Conservation (phyloP, 1,139 yeast species). For the Protomyces inundatus region DNA sequence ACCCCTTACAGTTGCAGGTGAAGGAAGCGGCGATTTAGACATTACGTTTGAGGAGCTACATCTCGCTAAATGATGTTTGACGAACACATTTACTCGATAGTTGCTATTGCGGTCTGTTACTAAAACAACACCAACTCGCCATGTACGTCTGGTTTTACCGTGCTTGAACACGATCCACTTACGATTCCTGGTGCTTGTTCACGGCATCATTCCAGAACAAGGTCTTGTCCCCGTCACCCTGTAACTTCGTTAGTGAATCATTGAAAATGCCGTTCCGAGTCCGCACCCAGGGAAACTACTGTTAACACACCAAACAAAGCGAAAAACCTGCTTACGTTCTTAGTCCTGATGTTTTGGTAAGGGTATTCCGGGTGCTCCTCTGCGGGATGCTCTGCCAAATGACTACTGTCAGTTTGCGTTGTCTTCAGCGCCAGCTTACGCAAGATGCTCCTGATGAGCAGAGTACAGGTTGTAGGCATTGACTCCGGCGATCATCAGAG, state of each 20-base stretch:
- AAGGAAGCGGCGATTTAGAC: too few species aligned
- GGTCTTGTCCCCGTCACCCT: constrained; percentile 99
- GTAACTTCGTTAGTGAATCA: neutral
- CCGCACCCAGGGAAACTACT: too few species aligned
- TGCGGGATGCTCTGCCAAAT: constrained; percentile 30
- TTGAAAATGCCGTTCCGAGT: too few species aligned
- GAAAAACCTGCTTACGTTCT: constrained; percentile 44
- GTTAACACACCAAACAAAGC: neutral
- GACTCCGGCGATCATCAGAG: constrained; percentile 68
- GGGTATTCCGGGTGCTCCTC: constrained; percentile 55
- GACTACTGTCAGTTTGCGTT: constrained; percentile 27
- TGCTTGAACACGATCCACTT: neutral
- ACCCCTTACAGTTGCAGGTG: too few species aligned
- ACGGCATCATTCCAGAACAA: constrained; percentile 90
- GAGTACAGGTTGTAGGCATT: constrained; percentile 76
- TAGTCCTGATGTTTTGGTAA: constrained; percentile 81
- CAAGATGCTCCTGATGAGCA: constrained; percentile 86
- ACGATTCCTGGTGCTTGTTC: constrained; percentile 61
- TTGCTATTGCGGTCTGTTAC: too few species aligned
- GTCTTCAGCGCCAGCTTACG: constrained; percentile 55
- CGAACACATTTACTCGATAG: too few species aligned
- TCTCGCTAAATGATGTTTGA: too few species aligned
- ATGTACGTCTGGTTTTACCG: neutral
- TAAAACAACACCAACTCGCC: too few species aligned
- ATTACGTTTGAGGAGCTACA: too few species aligned